phyloP scores from a whole-genome alignment of 495 filamentous ascomycete species.

The Penicillium salamii region DNA sequence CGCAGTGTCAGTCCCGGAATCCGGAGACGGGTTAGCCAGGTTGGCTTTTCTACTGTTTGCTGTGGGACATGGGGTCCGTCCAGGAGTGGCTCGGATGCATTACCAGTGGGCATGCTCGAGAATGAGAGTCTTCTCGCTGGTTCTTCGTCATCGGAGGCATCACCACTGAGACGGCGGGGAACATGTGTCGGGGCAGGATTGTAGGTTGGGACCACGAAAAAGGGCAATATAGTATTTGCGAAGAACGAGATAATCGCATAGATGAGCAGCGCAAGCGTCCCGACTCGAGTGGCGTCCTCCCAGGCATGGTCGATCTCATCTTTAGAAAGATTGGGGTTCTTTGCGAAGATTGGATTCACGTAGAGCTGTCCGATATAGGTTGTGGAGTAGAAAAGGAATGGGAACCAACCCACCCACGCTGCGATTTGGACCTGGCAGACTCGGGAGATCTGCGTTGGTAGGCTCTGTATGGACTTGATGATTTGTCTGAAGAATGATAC shows the following conservation, averaged over 20 bases:
- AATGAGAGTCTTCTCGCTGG: slow-evolving; percentile 24
- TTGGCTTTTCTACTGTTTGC: slow-evolving; percentile 12
- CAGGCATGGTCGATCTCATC: slow-evolving; percentile 72
- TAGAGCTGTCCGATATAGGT: slow-evolving; percentile 91
- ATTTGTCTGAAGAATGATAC: slow-evolving; percentile 75
- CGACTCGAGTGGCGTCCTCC: slow-evolving; percentile 77
- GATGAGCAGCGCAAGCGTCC: slow-evolving; percentile 81
- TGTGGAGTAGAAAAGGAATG: slow-evolving; percentile 89
- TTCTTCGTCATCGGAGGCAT: slow-evolving; percentile 19
- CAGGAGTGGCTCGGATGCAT: slow-evolving; percentile 30
- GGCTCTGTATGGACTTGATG: slow-evolving; percentile 66
- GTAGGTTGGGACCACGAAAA: slow-evolving; percentile 77
- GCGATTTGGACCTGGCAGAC: slow-evolving; percentile 87
- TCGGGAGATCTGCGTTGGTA: slow-evolving; percentile 75
- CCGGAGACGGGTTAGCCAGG: slow-evolving; percentile 55
- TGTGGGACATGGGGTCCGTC: slow-evolving; percentile 7
- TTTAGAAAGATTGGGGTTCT: slow-evolving; percentile 71
- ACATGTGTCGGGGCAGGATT: slow-evolving; percentile 14
- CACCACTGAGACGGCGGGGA: neutral
- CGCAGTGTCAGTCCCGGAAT: slow-evolving; percentile 81
- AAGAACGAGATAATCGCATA: slow-evolving; percentile 78
- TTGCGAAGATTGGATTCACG: slow-evolving; percentile 71
- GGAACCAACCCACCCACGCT: slow-evolving; percentile 94
- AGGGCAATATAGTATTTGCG: slow-evolving; percentile 76
- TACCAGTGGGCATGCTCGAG: slow-evolving; percentile 27